Evolutionary conservation across 345 rosid species (phyloP).

Genomic region (Eucalyptus virginea): DNA sequence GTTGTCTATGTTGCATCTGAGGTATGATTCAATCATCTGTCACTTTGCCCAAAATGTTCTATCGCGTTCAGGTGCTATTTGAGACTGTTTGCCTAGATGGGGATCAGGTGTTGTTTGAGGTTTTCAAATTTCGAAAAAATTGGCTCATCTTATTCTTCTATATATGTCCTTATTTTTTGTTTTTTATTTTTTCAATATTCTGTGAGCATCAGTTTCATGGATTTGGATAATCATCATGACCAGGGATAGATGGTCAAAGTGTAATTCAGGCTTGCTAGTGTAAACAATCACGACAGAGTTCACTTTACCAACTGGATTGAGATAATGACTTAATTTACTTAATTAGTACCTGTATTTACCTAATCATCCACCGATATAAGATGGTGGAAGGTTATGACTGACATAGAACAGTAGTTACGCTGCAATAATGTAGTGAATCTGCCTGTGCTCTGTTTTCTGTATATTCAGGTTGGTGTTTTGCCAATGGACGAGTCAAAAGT

Average conservation of each 20-base stretch:
- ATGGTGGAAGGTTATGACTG: background rate
- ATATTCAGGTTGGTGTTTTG: constrained; percentile 81
- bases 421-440: background rate
- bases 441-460: background rate
- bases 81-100: background rate
- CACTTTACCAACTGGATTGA: background rate
- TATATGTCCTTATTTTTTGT: background rate
- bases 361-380: background rate
- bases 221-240: background rate
- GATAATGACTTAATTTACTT: background rate
- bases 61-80: background rate
- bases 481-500: constrained; percentile 95
- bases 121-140: background rate
- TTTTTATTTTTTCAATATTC: background rate
- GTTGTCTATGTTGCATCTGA: constrained; percentile 97
- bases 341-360: background rate
- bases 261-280: background rate
- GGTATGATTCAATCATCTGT: constrained; percentile 36
- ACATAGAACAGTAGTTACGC: background rate
- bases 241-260: background rate
- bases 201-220: background rate
- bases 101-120: background rate
- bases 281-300: background rate
- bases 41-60: background rate
- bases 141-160: background rate